Base-by-base conservation (phyloP, 768 basidiomycete species). In the Trametes elegans region DNA sequence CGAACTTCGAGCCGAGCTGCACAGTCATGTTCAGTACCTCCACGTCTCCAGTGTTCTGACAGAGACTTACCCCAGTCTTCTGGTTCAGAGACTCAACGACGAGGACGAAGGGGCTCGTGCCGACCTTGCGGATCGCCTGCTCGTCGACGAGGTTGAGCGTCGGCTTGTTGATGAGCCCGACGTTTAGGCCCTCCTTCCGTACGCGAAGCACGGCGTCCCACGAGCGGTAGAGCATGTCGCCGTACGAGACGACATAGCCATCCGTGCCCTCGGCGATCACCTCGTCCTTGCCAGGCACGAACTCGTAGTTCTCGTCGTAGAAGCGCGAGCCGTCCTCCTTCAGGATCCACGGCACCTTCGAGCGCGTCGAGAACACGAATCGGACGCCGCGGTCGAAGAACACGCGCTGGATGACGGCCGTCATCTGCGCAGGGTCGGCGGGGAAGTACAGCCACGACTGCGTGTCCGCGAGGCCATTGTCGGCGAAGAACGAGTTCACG, bases 361-460 rank as follows among this genome's bases (percentile, higher is more conserved):
- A 83, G 36, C 92, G 88, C 5, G 92, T 93, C 5, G 90, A 93
- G 73, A 93, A 93, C 63, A 94, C 73, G 70, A 93, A 93, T 54
- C 92, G 87, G 11, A 93, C 38, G 19, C 92, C 91, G 36, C 80
- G 81, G 56, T 91, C 80, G 71, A 92, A 93, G 77, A 94, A 92
- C 26, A 93, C 88, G 18, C 78, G 77, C 60, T 86, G 72, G 63
- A 94, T 76, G 64, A 92, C 72, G 28, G 88, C 87, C 42, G 79
- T 67, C 90, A 93, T 93, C 68, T 93, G 90, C 34, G 80, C 70
- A 4, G 87, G 72, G 64, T 94, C 91, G 4, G 90, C 92, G 19
- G 92, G 90, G 85, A 93, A 93, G 74, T 93, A 94, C 27, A 94
- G 75, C 74, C 76, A 84, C 7, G 90, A 86, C 42, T 89, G 80